Evolutionary conservation across 2,329 filamentous ascomycete genomes (phyloP).

Genomic region (Microdochium nivale): DNA sequence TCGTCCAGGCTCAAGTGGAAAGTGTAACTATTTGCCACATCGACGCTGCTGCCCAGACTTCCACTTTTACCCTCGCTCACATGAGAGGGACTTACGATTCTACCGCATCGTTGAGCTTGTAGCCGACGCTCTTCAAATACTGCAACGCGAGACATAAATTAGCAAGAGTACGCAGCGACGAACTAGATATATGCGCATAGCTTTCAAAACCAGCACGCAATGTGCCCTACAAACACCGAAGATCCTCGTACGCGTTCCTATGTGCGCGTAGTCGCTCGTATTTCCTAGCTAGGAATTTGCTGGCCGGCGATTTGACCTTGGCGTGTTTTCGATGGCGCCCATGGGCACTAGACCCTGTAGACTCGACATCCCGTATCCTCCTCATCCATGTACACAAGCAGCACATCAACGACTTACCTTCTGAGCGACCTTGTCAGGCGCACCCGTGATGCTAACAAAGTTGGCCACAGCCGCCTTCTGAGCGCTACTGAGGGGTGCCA

Average conservation of each 20-base stretch:
- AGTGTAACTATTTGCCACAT: too few relatives aligned
- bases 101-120: conserved; percentile 43
- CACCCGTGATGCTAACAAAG: conserved; percentile 20
- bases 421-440: conserved; percentile 14
- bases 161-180: conserved; percentile 1
- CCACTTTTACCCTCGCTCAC: background rate
- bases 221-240: too few relatives aligned
- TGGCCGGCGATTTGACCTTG: too few relatives aligned
- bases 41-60: background rate
- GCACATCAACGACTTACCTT: conserved; percentile 10
- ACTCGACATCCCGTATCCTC: too few relatives aligned
- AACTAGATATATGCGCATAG: background rate
- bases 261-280: too few relatives aligned
- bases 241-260: too few relatives aligned
- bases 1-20: too few relatives aligned
- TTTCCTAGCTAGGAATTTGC: too few relatives aligned
- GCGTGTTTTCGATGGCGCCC: too few relatives aligned
- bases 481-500: conserved; percentile 10
- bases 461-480: conserved; percentile 17
- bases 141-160: conserved; percentile 14
- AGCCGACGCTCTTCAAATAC: conserved; percentile 39
- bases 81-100: conserved; percentile 44
- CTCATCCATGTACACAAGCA: too few relatives aligned
- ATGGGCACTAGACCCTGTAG: too few relatives aligned
- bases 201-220: too few relatives aligned